Base-by-base conservation (phyloP, 768 basidiomycete species). In the Collybia sp. region DNA sequence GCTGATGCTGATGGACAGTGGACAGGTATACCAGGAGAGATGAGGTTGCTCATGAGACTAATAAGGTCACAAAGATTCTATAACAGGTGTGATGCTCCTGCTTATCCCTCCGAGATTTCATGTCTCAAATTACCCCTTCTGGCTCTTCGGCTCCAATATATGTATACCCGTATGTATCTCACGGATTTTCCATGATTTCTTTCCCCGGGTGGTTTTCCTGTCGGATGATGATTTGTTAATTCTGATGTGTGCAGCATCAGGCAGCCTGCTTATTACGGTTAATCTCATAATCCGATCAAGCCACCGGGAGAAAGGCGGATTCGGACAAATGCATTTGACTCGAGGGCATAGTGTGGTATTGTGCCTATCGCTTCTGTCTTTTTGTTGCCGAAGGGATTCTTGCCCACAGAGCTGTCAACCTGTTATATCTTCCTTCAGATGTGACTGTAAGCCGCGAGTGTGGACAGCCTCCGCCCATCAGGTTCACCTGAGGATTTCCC, bases 241-340 rank as follows among this genome's bases (percentile, higher is more conserved):
- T 49, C 52, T 47, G 44, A 49, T 47, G 25, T 25, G 25, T 25
- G 25, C 25, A 25, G 25, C 25, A 34, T 47, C 53, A 18, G 42
- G 49, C 51, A 52, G 52, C 18, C 40, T 40, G 43, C 43, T 43
- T 18, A 35, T 50, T 49, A 47, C 47, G 56, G 53, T 31, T 45
- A 47, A 51, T 57, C 45, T 45, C 45, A 54, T 59, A 59, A 58
- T 59, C 61, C 60, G 62, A 64, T 65, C 62, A 61, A 44, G 42
- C 43, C 43, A 48, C 55, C 54, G 63, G 62, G 47, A 43, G 44
- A 58, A 65, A 58, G 57, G 58, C 56, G 61, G 62, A 52, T 52
- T 37, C 40, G 47, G 18, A 48, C 45, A 46, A 54, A 52, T 49
- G 49, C 48, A 46, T 57, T 39, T 46, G 50, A 43, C 54, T 56